phyloP scores from a whole-genome alignment of 257 asterid genomes.

The Solanum pimpinellifolium region DNA sequence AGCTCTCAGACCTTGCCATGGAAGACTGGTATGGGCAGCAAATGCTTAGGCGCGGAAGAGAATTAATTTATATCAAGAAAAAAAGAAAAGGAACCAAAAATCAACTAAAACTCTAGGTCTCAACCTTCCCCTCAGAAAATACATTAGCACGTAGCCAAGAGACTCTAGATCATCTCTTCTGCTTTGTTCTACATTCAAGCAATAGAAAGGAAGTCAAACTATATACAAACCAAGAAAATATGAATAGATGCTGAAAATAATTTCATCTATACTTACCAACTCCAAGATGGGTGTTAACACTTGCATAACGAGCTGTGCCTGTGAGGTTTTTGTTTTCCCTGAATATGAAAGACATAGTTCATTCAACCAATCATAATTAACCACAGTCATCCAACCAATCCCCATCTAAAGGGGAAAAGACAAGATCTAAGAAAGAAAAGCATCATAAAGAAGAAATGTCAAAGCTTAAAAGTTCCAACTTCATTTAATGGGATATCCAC shows the following conservation, averaged over 20 bases:
- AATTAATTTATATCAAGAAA: neutral
- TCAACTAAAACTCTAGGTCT: neutral
- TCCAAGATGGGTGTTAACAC: slow-evolving; percentile 94
- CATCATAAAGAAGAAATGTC: neutral
- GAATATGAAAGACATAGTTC: slow-evolving; percentile 3
- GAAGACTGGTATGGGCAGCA: slow-evolving; percentile 18
- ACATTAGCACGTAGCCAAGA: slow-evolving; percentile 87
- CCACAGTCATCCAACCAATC: neutral
- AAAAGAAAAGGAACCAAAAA: neutral
- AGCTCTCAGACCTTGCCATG: slow-evolving; percentile 37
- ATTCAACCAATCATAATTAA: neutral
- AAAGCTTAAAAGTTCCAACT: neutral
- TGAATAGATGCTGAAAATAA: neutral
- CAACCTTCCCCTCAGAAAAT: slow-evolving; percentile 87
- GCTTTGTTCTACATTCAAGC: slow-evolving; percentile 59
- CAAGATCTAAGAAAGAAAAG: neutral
- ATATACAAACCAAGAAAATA: neutral
- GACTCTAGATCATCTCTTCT: slow-evolving; percentile 92
- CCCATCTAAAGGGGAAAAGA: neutral
- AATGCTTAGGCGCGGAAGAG: neutral
- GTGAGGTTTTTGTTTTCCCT: slow-evolving; percentile 96
- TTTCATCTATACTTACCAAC: slow-evolving; percentile 46
- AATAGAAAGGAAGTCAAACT: neutral
- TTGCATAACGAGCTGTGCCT: slow-evolving; percentile 95
- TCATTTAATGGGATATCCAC: neutral